These are phyloP conservation scores for Beauveria rudraprayagi DNA, from an alignment of 2,329 filamentous ascomycete genomes.

Conservation along the genomic window DNA sequence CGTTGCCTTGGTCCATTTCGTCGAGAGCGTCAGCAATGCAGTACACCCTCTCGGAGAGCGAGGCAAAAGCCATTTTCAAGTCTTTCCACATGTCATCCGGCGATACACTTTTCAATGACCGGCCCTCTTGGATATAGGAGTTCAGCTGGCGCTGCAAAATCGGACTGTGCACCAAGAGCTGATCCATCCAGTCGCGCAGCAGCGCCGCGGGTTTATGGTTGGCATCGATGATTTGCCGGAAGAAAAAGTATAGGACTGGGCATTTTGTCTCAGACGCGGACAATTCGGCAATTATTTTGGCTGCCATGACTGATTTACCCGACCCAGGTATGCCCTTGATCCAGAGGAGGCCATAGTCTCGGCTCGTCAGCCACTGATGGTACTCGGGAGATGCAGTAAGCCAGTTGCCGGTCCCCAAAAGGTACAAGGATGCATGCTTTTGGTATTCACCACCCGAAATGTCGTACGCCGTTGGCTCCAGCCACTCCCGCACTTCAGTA, in stretches of 20 bases:
- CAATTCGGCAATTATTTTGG: constrained; percentile 17
- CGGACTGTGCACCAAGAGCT: constrained; percentile 23
- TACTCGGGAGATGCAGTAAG: constrained; percentile 14
- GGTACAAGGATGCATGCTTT: constrained; percentile 18
- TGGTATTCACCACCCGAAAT: constrained; percentile 20
- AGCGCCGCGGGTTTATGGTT: constrained; percentile 24
- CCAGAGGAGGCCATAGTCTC: constrained; percentile 19
- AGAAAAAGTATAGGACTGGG: constrained; percentile 32
- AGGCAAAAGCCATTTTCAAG: constrained; percentile 14
- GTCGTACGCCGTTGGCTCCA: constrained; percentile 22
- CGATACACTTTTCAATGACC: background rate
- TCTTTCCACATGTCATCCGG: background rate
- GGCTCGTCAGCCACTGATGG: constrained; percentile 13
- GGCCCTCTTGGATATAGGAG: constrained; percentile 18
- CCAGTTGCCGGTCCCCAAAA: constrained; percentile 17
- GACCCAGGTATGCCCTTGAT: constrained; percentile 30
- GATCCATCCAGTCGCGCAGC: constrained; percentile 28
- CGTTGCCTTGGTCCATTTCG: constrained; percentile 35
- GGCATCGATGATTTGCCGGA: constrained; percentile 29
- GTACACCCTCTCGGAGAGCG: constrained; percentile 22
- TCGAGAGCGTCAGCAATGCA: constrained; percentile 37
- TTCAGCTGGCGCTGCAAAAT: constrained; percentile 23
- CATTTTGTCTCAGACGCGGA: background rate
- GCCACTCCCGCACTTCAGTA: constrained; percentile 21
- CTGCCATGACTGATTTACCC: constrained; percentile 30